phyloP scores from a whole-genome alignment of 1,139 yeast species.

The Yamadazyma sp. region DNA sequence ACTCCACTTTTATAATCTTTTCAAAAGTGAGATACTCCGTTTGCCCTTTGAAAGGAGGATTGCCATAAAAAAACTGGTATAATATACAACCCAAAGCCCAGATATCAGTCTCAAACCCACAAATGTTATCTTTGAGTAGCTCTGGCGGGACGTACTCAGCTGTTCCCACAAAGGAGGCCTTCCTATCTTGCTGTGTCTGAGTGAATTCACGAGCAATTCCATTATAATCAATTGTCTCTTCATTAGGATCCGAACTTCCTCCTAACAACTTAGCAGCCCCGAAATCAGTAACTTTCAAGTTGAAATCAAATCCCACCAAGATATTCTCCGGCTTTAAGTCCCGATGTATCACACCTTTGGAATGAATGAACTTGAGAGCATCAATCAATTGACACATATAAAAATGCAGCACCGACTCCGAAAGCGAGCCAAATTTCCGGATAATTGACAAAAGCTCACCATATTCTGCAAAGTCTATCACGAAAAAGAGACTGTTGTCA shows the following conservation, averaged over 20 bases:
- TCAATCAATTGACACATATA: slow-evolving; percentile 79
- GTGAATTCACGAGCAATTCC: slow-evolving; percentile 13
- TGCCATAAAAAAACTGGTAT: slow-evolving; percentile 90
- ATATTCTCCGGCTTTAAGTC: slow-evolving; percentile 95
- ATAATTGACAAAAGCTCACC: slow-evolving; percentile 74
- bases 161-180: slow-evolving; percentile 69
- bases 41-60: slow-evolving; percentile 95
- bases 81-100: slow-evolving; percentile 98
- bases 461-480: slow-evolving; percentile 75
- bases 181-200: slow-evolving; percentile 34
- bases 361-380: slow-evolving; percentile 82
- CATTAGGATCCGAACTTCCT: slow-evolving; percentile 36
- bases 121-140: slow-evolving; percentile 73
- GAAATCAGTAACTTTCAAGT: slow-evolving; percentile 91
- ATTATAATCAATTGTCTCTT: slow-evolving; percentile 41
- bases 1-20: slow-evolving; percentile 82
- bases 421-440: slow-evolving; percentile 74
- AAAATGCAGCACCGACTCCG: slow-evolving; percentile 74
- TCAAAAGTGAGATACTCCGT: slow-evolving; percentile 95
- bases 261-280: slow-evolving; percentile 89
- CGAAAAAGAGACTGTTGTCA: slow-evolving; percentile 67
- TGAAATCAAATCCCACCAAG: slow-evolving; percentile 74
- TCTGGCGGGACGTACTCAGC: slow-evolving; percentile 89
- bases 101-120: slow-evolving; percentile 86
- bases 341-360: slow-evolving; percentile 84